Conservation (phyloP, 2,329 filamentous ascomycete species). For the Nannizziopsis barbatae region DNA sequence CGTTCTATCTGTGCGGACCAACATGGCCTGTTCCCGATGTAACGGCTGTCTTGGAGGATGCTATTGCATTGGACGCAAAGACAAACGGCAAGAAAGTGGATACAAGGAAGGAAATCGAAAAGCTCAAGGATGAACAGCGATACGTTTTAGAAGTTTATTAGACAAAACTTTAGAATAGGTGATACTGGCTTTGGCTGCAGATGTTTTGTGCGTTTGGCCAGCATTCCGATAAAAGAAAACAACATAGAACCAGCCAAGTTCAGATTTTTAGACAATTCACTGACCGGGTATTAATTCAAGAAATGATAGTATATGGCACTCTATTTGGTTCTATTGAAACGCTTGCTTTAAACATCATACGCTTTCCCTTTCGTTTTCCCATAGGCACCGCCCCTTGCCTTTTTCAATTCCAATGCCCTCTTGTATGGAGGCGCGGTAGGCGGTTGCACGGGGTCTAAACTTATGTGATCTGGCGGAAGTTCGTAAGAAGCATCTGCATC, state of each 20-base stretch:
- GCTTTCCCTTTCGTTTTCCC: conserved; percentile 50
- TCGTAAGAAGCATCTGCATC: conserved; percentile 93
- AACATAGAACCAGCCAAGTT: no score
- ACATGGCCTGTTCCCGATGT: conserved; percentile 99
- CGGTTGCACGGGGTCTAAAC: conserved; percentile 83
- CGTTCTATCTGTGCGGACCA: conserved; percentile 94
- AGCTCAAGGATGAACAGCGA: conserved; percentile 83
- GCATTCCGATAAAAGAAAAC: no score
- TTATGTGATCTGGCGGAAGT: conserved; percentile 73
- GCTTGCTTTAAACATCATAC: conserved; percentile 11
- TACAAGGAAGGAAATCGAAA: conserved; percentile 82
- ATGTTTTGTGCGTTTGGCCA: no score
- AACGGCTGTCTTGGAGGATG: conserved; percentile 85
- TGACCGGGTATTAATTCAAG: no score
- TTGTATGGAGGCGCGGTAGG: conserved; percentile 95
- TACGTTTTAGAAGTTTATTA: conserved; percentile 98
- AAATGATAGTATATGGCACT: no score
- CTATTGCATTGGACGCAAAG: conserved; percentile 66
- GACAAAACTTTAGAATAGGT: neutral
- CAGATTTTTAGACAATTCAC: no score
- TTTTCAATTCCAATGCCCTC: conserved; percentile 72
- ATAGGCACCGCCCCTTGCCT: conserved; percentile 62
- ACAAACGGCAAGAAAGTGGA: conserved; percentile 64
- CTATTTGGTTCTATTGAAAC: neutral
- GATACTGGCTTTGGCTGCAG: no score